These are phyloP conservation scores for Eleusine coracana DNA, from an alignment of 176 grass and related monocot species.

Conservation along the genomic window DNA sequence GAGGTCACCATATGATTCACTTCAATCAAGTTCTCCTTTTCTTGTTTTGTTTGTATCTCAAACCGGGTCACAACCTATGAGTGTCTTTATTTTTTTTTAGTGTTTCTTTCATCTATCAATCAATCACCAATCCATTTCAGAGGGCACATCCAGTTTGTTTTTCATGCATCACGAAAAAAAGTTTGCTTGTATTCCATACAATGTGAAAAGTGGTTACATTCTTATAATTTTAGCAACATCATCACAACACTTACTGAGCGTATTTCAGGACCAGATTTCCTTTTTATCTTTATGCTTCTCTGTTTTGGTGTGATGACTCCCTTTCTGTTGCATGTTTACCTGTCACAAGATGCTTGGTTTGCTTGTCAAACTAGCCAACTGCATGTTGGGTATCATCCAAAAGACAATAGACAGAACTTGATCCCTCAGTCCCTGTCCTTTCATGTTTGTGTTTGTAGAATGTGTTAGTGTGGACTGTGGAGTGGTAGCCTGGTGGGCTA, in stretches of 20 bases:
- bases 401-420: not conserved
- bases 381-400: not conserved
- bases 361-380: conserved; percentile 39
- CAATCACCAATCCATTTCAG: conserved; percentile 38
- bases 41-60: conserved; percentile 28
- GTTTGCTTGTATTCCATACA: conserved; percentile 12
- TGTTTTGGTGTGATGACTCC: not conserved
- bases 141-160: conserved; percentile 35
- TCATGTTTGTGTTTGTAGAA: not conserved
- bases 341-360: conserved; percentile 41
- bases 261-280: conserved; percentile 19
- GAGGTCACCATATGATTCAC: not conserved
- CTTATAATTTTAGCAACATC: not conserved
- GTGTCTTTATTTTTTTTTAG: not conserved
- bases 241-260: not conserved
- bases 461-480: not conserved
- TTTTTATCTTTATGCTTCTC: conserved; percentile 24
- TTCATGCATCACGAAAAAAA: conserved; percentile 1
- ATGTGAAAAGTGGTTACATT: conserved; percentile 33
- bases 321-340: conserved; percentile 34
- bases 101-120: conserved; percentile 5
- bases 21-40: conserved; percentile 2
- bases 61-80: not conserved
- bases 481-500: not conserved
- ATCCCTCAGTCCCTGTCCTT: not conserved